Base-by-base conservation (phyloP, 306 rosid species). In the Citrullus amarus region DNA sequence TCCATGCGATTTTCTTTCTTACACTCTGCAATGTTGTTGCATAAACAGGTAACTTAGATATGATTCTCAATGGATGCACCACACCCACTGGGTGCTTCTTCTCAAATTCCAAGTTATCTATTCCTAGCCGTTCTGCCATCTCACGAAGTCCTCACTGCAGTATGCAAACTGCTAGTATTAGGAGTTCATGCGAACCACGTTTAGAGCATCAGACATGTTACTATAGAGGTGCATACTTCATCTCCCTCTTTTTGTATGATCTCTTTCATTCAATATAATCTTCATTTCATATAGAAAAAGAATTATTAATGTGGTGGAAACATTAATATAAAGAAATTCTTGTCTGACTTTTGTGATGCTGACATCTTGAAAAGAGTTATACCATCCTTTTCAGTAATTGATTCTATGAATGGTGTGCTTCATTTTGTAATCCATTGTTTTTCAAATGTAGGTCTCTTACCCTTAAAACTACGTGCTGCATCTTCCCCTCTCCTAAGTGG, bases 41-140 rank as follows among this genome's bases (percentile, higher is more conserved):
- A 72, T 36, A 32, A 48, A 15, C 85, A 92, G 93, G 84, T 84
- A 39, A 54, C 59, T 51, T 53, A 62, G 84, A 74, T 80, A 93
- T 93, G 95, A 83, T 89, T 81, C 86, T 57, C 53, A 87, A 84
- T 78, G 89, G 86, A 44, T 82, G 89, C 81, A 72, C 80, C 71
- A 69, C 80, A 72, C 82, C 90, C 80, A 78, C 85, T 59, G 89
- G 89, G 84, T 80, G 51, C 79, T 83, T 50, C 28, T 79, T 88
- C 80, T 10, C 87, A 58, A 83, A 69, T 81, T 80, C 83, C 39
- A 61, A 87, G 83, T 70, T 68, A 18, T 63, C 56, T 66, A 88
- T 70, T 70, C 68, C 88, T 17, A 25, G 65, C 55, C 46, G 62
- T 55, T 61, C 88, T 39, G 51, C 84, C 32, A 73, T 74, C 28